Evolutionary conservation across 2,329 filamentous ascomycete genomes (phyloP).

Genomic region (Ambrosiella xylebori): DNA sequence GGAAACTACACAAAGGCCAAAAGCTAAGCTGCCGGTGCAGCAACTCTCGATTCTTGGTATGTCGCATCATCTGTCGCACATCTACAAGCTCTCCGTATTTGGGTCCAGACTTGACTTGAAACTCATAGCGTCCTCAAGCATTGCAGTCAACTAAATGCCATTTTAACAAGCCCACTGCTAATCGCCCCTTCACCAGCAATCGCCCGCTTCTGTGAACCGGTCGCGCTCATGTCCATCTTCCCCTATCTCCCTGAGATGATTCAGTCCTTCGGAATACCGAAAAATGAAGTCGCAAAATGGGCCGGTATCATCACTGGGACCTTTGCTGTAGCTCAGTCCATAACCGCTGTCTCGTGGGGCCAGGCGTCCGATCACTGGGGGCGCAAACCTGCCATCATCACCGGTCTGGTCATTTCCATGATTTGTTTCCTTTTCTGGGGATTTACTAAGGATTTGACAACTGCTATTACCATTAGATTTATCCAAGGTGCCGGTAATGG

Average conservation of each 20-base stretch:
- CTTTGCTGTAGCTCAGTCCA: conserved; percentile 55
- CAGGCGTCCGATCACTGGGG: conserved; percentile 61
- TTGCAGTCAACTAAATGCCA: too few species aligned
- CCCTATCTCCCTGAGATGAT: conserved; percentile 70
- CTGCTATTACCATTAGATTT: conserved; percentile 63
- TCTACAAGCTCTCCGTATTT: too few species aligned
- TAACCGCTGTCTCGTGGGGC: conserved; percentile 60
- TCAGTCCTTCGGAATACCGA: conserved; percentile 53
- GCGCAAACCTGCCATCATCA: conserved; percentile 64
- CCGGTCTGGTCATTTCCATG: conserved; percentile 64
- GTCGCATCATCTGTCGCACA: background rate
- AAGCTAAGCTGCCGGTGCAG: conserved; percentile 10
- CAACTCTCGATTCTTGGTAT: conserved; percentile 11
- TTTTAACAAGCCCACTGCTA: conserved; percentile 4
- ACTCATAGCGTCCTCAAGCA: too few species aligned
- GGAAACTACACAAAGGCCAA: conserved; percentile 4
- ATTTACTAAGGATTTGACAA: conserved; percentile 57
- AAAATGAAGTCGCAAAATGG: conserved; percentile 61
- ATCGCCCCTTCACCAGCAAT: conserved; percentile 33
- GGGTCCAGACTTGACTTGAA: too few species aligned
- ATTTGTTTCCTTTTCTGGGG: conserved; percentile 66
- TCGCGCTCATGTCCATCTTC: conserved; percentile 54
- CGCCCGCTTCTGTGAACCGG: conserved; percentile 62
- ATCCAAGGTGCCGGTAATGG: conserved; percentile 76
- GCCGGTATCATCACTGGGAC: conserved; percentile 56